A percentile compares a stretch with the other conserved stretches of the same genome.
These are phyloP conservation scores for Mortierella sp. DNA, from an alignment of 371 early-diverging fungal species.

Conservation along the genomic window DNA sequence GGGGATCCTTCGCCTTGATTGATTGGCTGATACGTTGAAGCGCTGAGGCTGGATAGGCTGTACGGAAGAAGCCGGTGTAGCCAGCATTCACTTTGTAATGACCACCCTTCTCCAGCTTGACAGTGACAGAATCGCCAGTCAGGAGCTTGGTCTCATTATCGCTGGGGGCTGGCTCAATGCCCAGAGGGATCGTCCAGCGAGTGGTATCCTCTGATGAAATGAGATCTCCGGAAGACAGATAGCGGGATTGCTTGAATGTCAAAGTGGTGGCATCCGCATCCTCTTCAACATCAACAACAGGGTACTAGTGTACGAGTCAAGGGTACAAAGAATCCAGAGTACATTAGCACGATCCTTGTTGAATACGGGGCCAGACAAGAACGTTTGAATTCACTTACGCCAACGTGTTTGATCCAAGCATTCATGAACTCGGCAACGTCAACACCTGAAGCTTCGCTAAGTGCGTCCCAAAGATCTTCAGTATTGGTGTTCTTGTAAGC, in stretches of 20 bases:
- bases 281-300: slow-evolving; percentile 73
- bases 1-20: slow-evolving; percentile 60
- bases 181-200: slow-evolving; percentile 71
- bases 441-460: slow-evolving; percentile 74
- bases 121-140: slow-evolving; percentile 58
- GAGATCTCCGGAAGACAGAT: slow-evolving; percentile 80
- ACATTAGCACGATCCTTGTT: neutral
- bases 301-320: slow-evolving; percentile 59
- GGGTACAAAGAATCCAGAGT: neutral
- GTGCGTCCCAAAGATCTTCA: slow-evolving; percentile 84
- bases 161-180: slow-evolving; percentile 56
- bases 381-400: slow-evolving; percentile 58
- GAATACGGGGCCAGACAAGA: neutral
- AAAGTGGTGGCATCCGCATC: slow-evolving; percentile 58
- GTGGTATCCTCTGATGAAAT: slow-evolving; percentile 69
- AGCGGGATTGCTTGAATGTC: slow-evolving; percentile 78
- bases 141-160: slow-evolving; percentile 53
- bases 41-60: slow-evolving; percentile 71
- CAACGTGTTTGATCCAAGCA: slow-evolving; percentile 85
- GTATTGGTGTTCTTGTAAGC: slow-evolving; percentile 86
- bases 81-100: slow-evolving; percentile 68
- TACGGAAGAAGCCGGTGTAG: slow-evolving; percentile 74
- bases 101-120: slow-evolving; percentile 58
- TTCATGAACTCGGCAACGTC: slow-evolving; percentile 82
- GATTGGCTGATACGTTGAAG: slow-evolving; percentile 65